Base-by-base conservation (phyloP, 768 basidiomycete genomes). In the Russula compacta region DNA sequence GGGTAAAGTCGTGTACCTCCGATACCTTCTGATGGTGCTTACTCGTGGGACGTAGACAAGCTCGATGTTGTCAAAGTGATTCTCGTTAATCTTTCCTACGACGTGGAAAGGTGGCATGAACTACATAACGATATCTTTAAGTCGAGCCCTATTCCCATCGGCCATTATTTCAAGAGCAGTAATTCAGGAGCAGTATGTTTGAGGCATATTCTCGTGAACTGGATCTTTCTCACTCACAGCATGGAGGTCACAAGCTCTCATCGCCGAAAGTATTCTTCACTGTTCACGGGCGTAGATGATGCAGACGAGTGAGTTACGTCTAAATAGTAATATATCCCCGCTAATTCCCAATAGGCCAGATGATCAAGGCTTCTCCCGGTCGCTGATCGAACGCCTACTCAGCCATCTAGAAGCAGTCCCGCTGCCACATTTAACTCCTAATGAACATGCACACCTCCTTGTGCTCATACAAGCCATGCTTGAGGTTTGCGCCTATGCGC, bases 381-480 rank as follows among this genome's bases (percentile, higher is more conserved):
- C 76, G 1, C 71, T 86, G 2, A 83, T 92, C 19, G 71, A 75
- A 21, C 75, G 79, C 2, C 76, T 97, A 6, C 75, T 94, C 33
- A 77, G 83, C 8, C 77, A 75, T 14, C 73, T 97, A 19, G 86
- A 92, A 70, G 73, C 75, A 9, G 70, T 76, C 10, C 82, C 85
- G 4, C 71, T 91, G 29, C 83, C 89, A 0, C 84, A 87, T 61
- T 75, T 98, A 15, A 85, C 86, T 1, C 76, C 79, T 3, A 86
- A 87, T 67, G 95, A 98, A 70, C 85, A 89, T 55, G 86, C 89
- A 0, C 87, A 93, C 66, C 77, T 98, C 8, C 76, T 87, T 6
- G 87, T 90, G 3, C 78, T 98, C 8, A 86, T 95, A 54, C 89
- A 95, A 72, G 87, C 93, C 7, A 87, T 92, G 0, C 73, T 93